A percentile compares a stretch with the other conserved stretches of the same genome.
Evolutionary conservation across 192 early-diverging fungal genomes (phyloP).

Genomic region (Coemansia reversa): DNA sequence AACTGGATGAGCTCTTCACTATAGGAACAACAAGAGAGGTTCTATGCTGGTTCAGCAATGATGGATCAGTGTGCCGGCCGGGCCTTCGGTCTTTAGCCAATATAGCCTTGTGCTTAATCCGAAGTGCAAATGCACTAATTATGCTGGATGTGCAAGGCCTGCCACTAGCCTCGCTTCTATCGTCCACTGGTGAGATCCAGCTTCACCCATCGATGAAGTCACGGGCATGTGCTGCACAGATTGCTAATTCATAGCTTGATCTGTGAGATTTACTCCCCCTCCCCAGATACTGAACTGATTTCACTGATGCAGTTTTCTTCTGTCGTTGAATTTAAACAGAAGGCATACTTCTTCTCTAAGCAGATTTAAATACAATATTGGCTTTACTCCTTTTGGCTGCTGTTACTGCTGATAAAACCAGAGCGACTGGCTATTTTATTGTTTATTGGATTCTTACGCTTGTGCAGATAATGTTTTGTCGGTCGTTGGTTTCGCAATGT

Average conservation of each 20-base stretch:
- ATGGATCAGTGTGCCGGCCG: conserved; percentile 8
- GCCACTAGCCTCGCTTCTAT: background rate
- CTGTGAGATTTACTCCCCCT: too few relatives aligned
- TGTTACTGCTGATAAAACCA: background rate
- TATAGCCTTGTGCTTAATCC: background rate
- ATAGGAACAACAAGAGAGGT: background rate
- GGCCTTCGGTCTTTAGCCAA: background rate
- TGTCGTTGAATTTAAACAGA: too few relatives aligned
- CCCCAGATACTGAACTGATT: too few relatives aligned
- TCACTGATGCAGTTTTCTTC: too few relatives aligned
- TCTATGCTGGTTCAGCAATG: background rate
- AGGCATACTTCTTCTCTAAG: too few relatives aligned
- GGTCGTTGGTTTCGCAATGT: conserved; percentile 5
- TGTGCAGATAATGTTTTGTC: conserved; percentile 4
- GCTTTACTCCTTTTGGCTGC: background rate
- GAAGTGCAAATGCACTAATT: background rate
- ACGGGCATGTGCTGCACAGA: too few relatives aligned
- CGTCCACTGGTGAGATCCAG: background rate
- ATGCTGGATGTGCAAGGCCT: conserved; percentile 8
- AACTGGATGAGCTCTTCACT: background rate
- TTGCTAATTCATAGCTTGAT: too few relatives aligned
- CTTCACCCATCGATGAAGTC: background rate
- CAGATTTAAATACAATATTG: background rate
- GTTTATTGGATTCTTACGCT: too few relatives aligned
- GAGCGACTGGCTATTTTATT: too few relatives aligned